Evolutionary conservation across 345 rosid genomes (phyloP).

Genomic region (Anastatica hierochuntica): DNA sequence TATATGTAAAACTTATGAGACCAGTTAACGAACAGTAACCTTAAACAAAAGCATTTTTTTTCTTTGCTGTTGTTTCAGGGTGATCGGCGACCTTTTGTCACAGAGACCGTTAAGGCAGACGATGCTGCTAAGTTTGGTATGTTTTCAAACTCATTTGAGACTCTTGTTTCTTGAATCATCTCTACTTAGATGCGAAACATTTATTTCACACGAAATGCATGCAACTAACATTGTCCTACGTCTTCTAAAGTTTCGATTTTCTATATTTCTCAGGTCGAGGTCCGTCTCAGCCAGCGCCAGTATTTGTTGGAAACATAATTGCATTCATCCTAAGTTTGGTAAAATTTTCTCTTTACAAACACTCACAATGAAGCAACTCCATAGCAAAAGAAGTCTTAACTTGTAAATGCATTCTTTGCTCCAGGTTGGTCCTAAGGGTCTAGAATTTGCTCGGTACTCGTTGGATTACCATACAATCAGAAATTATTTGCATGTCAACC

Average conservation of each 20-base stretch:
- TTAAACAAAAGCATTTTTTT: neutral
- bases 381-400: neutral
- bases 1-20: neutral
- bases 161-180: neutral
- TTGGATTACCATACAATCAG: constrained; percentile 95
- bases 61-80: constrained; percentile 42
- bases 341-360: constrained; percentile 15
- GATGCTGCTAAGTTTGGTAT: constrained; percentile 83
- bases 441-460: constrained; percentile 93
- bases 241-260: neutral
- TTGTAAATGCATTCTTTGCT: constrained; percentile 4
- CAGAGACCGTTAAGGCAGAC: constrained; percentile 94
- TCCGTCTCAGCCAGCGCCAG: constrained; percentile 84
- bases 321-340: constrained; percentile 78
- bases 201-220: too few relatives aligned
- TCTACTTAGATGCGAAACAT: too few relatives aligned
- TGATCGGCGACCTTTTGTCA: constrained; percentile 67
- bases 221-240: too few relatives aligned
- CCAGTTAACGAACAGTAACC: neutral
- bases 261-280: constrained; percentile 50
- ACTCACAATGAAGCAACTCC: constrained; percentile 1
- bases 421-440: constrained; percentile 91
- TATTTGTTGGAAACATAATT: constrained; percentile 67
- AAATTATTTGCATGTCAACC: constrained; percentile 67
- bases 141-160: constrained; percentile 5